phyloP scores from a whole-genome alignment of 305 asterid genomes.

The Andrographis paniculata region DNA sequence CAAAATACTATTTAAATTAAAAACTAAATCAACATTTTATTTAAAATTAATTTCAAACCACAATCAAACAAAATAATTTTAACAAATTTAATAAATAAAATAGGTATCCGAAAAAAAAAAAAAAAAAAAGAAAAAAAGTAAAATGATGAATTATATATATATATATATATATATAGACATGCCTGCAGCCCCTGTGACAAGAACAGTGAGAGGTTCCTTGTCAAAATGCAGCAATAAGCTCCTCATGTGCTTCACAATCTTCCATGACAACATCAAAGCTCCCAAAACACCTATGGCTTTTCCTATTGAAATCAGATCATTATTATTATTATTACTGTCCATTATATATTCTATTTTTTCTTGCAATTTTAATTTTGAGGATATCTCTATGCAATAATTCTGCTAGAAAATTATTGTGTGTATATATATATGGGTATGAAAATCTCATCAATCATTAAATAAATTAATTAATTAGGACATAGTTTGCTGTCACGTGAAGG shows the following conservation, averaged over 20 bases:
- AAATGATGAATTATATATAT: neutral
- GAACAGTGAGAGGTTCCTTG: conserved; percentile 56
- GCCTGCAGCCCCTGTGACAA: conserved; percentile 92
- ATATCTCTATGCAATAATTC: too few species aligned
- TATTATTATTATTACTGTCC: too few species aligned
- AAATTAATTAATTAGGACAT: conserved; percentile 5
- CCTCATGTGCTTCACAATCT: conserved; percentile 49
- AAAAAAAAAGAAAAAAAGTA: neutral
- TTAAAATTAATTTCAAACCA: too few species aligned
- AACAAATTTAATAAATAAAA: too few species aligned
- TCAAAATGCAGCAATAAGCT: conserved; percentile 29
- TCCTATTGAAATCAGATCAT: conserved; percentile 23
- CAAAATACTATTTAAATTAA: too few species aligned
- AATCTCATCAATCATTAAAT: neutral
- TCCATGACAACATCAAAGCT: conserved; percentile 54
- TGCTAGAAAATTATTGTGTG: neutral
- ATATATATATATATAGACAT: conserved; percentile 13
- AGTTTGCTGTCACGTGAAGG: conserved; percentile 21
- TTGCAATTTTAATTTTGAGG: too few species aligned
- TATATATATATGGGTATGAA: conserved; percentile 5
- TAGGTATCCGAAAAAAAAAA: neutral
- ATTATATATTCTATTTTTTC: too few species aligned
- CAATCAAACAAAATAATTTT: too few species aligned
- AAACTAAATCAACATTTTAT: too few species aligned
- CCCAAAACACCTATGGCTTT: conserved; percentile 51